These are phyloP conservation scores for Excoecaria agallocha DNA, from an alignment of 345 rosid genomes.

Conservation along the genomic window DNA sequence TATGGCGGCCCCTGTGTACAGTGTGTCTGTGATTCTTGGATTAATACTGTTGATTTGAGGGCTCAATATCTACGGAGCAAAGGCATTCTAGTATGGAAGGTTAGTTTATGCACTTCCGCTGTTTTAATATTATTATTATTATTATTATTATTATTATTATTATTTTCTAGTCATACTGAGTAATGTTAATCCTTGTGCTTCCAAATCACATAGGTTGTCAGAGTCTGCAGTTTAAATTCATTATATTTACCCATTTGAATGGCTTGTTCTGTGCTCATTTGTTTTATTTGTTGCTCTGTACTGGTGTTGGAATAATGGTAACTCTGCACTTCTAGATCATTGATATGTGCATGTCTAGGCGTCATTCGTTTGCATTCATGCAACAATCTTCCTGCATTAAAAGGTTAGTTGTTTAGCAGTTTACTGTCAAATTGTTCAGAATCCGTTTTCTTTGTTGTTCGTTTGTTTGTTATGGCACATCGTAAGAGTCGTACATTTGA, in stretches of 20 bases:
- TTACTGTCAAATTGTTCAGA: constrained; percentile 1
- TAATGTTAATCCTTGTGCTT: background rate
- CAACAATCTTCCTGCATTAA: background rate
- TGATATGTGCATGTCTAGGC: background rate
- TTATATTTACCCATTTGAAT: background rate
- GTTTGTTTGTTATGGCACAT: background rate
- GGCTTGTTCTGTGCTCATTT: background rate
- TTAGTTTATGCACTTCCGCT: constrained; percentile 18
- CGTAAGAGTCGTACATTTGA: background rate
- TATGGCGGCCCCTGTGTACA: constrained; percentile 92
- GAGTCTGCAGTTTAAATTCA: background rate
- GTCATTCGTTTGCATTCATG: background rate
- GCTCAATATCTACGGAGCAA: constrained; percentile 84
- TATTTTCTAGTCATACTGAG: background rate
- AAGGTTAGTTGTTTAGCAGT: background rate
- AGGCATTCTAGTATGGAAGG: constrained; percentile 97
- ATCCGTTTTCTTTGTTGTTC: background rate
- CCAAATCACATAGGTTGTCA: background rate
- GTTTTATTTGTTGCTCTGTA: background rate
- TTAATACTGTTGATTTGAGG: constrained; percentile 86
- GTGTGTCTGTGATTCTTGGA: constrained; percentile 72
- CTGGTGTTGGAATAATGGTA: background rate
- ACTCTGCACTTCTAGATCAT: background rate
- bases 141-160: background rate
- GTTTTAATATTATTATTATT: background rate